Evolutionary conservation across 164 flowering plant genomes (phyloP), one percentile per base, ranked within the genome.

Genomic region (Liquidambar formosana): DNA sequence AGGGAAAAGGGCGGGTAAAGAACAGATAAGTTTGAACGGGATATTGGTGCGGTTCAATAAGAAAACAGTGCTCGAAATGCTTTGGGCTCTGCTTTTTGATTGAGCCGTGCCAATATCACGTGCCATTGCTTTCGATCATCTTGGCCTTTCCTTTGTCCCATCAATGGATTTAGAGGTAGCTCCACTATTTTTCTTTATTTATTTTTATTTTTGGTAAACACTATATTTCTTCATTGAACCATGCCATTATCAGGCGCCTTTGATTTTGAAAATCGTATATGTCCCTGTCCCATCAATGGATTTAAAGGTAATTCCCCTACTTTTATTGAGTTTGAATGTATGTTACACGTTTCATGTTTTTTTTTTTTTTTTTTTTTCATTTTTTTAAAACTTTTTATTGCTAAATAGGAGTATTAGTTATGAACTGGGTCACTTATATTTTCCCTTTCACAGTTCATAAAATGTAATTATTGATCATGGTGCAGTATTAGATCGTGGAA

Each of bases 101-200:
- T 86, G 86, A 84, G 88, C 88, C 88, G 90, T 81, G 88, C 90
- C 88, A 84, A 86, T 84, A 86, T 84, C 89, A 84, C 87, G 87
- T 86, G 48, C 63, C 64, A 21, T 47, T 68, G 62, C 41, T 67
- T 64, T 64, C 16, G 16, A 65, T 52, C 2, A 41, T 45, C 22
- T 12, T 41, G 10, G 10, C 5, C 3, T 41, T 46, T 47, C 10
- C 33, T 48, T 26, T 13, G 43, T 59, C 26, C 21, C 26, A 12
- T 41, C 26, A 23, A 25, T 23, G 33, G 60, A 57, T 57, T 23
- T 26, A 13, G 25, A 57, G 60, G 60, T 57, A 57, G 25, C 10
- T 11, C 25, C 1, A 52, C 43, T 33, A 33, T 6, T 33, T 6
- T 33, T 0, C 23, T 26, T 25, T 54, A 2, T 33, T 33, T 33